Evolutionary conservation across 306 rosid species (phyloP).

Genomic region (Pueraria montana): DNA sequence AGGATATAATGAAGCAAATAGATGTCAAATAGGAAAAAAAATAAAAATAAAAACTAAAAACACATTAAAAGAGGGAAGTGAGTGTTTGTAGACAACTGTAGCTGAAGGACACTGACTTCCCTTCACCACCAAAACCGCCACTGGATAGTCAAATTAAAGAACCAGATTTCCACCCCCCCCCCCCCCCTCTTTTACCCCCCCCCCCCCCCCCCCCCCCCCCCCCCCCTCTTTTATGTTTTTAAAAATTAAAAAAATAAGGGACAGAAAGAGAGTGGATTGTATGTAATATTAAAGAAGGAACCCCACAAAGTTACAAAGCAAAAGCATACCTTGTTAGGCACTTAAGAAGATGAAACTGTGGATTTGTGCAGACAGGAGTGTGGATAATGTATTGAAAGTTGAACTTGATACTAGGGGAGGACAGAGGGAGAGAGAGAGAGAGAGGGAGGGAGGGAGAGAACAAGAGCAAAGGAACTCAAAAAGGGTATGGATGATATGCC

Average conservation of each 20-base stretch:
- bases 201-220: not conserved
- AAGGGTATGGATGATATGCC: slow-evolving; percentile 49
- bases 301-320: slow-evolving; percentile 41
- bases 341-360: slow-evolving; percentile 51
- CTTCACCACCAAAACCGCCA: slow-evolving; percentile 42
- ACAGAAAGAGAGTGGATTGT: slow-evolving; percentile 41
- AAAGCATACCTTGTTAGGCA: slow-evolving; percentile 62
- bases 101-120: slow-evolving; percentile 28
- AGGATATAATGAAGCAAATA: slow-evolving; percentile 39
- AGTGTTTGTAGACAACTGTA: slow-evolving; percentile 32
- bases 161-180: no score
- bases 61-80: slow-evolving; percentile 17
- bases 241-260: not conserved
- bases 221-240: not conserved
- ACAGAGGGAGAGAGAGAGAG: slow-evolving; percentile 29
- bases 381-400: slow-evolving; percentile 54
- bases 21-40: slow-evolving; percentile 15
- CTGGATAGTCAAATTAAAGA: slow-evolving; percentile 46
- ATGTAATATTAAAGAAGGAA: slow-evolving; percentile 52
- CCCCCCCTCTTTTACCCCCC: not conserved
- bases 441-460: slow-evolving; percentile 31
- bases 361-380: slow-evolving; percentile 50
- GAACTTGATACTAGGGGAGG: slow-evolving; percentile 43
- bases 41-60: not conserved
- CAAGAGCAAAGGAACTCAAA: slow-evolving; percentile 43